Evolutionary conservation across 768 basidiomycete genomes (phyloP).

Genomic region (Cubamyces lactineus): DNA sequence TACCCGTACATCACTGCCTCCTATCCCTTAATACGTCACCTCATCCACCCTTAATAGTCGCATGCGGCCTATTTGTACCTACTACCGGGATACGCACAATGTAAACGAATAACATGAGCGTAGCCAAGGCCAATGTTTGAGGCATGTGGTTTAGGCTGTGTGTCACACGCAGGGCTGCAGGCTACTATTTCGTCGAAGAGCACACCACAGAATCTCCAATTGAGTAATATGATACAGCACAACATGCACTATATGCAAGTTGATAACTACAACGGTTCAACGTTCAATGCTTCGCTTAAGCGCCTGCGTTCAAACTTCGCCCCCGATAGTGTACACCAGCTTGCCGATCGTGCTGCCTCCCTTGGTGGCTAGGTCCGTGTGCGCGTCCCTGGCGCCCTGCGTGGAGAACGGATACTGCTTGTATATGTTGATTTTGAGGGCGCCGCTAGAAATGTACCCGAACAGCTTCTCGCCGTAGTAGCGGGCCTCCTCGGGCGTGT

Average conservation of each 20-base stretch:
- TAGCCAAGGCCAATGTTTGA: no score
- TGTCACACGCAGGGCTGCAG: no score
- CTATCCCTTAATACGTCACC: not conserved
- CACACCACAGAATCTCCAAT: no score
- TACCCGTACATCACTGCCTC: not conserved
- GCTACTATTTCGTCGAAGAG: no score
- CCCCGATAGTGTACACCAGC: constrained; percentile 68
- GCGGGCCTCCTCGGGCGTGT: constrained; percentile 68
- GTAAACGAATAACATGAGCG: no score
- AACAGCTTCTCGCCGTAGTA: constrained; percentile 70
- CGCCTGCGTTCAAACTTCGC: constrained; percentile 22
- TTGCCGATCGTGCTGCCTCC: constrained; percentile 82
- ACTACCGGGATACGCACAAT: no score
- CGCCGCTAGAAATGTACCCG: constrained; percentile 55
- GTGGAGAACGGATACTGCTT: constrained; percentile 82
- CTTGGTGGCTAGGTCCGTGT: constrained; percentile 64
- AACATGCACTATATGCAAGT: no score
- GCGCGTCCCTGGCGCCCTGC: constrained; percentile 74
- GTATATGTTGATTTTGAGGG: constrained; percentile 65
- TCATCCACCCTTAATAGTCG: not conserved
- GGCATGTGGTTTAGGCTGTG: no score
- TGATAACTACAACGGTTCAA: not conserved
- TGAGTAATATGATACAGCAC: no score
- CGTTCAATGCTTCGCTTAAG: not conserved
- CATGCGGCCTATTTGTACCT: no score